Conservation (phyloP, 148 eudicot species). For the Chenopodium album region DNA sequence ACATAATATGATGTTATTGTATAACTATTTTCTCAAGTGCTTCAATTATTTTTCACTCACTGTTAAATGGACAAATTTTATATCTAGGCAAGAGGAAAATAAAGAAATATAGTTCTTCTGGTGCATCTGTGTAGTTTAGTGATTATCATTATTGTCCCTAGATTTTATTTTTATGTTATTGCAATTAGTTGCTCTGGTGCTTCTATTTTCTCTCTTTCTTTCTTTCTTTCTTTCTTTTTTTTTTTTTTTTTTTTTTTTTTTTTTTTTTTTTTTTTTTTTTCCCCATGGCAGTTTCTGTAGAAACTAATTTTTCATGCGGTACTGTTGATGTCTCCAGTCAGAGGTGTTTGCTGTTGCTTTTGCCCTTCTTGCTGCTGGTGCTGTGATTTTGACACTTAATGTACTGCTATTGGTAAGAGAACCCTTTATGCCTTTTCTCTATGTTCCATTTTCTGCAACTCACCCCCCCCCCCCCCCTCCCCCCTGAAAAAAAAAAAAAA, state of each 20-base stretch:
- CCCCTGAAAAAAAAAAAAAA: background rate
- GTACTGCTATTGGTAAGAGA: slow-evolving; percentile 84
- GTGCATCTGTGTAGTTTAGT: background rate
- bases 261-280: too few relatives aligned
- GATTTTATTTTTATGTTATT: background rate
- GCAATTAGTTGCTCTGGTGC: background rate
- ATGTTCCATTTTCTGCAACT: background rate
- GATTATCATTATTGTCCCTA: background rate
- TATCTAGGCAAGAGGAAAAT: background rate
- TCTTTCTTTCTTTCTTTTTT: too few relatives aligned
- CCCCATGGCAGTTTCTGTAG: background rate
- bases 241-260: too few relatives aligned
- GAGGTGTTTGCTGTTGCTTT: slow-evolving; percentile 98
- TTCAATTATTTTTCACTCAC: background rate
- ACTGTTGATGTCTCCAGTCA: slow-evolving; percentile 54
- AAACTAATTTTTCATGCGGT: slow-evolving; percentile 11
- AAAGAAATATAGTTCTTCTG: background rate
- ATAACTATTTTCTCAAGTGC: background rate
- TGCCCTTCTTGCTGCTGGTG: slow-evolving; percentile 97
- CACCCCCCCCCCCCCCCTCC: background rate
- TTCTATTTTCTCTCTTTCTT: background rate
- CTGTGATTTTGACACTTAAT: slow-evolving; percentile 89
- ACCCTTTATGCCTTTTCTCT: slow-evolving; percentile 19
- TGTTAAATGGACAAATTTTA: background rate
- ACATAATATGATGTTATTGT: background rate